Evolutionary conservation across 2,329 filamentous ascomycete species (phyloP).

Genomic region (Ambrosiella xylebori): DNA sequence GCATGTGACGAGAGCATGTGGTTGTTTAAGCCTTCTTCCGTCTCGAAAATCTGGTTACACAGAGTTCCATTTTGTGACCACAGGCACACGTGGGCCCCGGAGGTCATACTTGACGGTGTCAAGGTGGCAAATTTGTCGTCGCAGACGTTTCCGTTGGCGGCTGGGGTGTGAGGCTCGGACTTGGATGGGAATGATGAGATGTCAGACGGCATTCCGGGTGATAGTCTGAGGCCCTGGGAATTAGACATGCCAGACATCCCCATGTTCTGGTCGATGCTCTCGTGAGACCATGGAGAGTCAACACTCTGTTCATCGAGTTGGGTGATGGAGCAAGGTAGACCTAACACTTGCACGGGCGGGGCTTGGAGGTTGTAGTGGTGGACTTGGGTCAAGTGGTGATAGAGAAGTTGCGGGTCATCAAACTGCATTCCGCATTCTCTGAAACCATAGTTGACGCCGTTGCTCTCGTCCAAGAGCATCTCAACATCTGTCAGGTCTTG

Average conservation of each 20-base stretch:
- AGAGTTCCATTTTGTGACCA: slow-evolving; percentile 15
- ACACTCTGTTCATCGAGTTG: slow-evolving; percentile 4
- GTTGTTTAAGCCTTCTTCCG: slow-evolving; percentile 33
- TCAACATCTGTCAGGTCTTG: slow-evolving; percentile 13
- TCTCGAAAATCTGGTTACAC: slow-evolving; percentile 23
- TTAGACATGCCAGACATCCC: neutral
- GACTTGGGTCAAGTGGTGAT: slow-evolving; percentile 12
- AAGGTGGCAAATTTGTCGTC: neutral
- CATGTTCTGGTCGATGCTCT: neutral
- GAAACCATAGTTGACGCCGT: slow-evolving; percentile 4
- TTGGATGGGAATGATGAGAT: neutral
- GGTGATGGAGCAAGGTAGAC: slow-evolving; percentile 10
- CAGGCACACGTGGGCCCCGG: neutral
- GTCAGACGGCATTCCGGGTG: neutral
- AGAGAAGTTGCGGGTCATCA: slow-evolving; percentile 10
- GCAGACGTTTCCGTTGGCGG: neutral
- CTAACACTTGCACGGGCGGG: slow-evolving; percentile 9
- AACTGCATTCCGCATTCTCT: slow-evolving; percentile 14
- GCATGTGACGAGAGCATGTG: slow-evolving; percentile 37
- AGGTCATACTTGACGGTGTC: neutral
- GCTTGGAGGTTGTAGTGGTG: slow-evolving; percentile 11
- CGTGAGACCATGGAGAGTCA: slow-evolving; percentile 8
- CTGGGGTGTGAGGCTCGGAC: slow-evolving; percentile 4
- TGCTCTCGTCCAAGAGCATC: slow-evolving; percentile 7
- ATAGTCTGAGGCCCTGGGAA: neutral